These are phyloP conservation scores for Ensete glaucum DNA, from an alignment of 176 grass and related monocot genomes.

Conservation along the genomic window DNA sequence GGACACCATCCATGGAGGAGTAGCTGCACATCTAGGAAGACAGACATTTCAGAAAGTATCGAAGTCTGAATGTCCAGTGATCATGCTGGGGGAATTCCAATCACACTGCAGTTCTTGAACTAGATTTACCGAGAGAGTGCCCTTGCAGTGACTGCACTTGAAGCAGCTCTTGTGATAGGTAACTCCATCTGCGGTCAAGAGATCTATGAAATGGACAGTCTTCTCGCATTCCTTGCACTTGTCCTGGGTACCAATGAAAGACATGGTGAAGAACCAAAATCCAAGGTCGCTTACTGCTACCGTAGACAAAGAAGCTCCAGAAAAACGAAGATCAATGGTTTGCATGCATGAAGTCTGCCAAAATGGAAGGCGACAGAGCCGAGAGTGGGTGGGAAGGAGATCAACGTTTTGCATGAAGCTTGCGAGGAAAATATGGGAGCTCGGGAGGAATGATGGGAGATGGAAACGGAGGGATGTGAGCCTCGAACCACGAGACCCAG, in stretches of 20 bases:
- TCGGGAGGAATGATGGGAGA: conserved; percentile 51
- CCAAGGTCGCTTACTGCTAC: background rate
- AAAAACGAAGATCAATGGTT: background rate
- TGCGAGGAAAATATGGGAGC: conserved; percentile 18
- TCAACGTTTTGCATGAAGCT: background rate
- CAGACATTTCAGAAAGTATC: background rate
- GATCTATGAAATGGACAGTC: conserved; percentile 96
- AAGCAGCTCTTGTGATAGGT: conserved; percentile 18
- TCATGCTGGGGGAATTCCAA: background rate
- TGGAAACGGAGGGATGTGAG: conserved; percentile 1
- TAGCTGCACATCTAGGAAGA: conserved; percentile 76
- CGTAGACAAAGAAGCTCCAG: too few relatives aligned
- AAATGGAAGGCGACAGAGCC: background rate
- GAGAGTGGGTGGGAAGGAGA: background rate
- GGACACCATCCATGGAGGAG: conserved; percentile 92
- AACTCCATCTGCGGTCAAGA: conserved; percentile 50
- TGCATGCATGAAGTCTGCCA: background rate
- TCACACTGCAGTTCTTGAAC: background rate
- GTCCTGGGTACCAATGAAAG: conserved; percentile 92
- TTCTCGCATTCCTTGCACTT: conserved; percentile 90
- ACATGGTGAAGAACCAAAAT: conserved; percentile 42
- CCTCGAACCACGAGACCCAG: conserved; percentile 40
- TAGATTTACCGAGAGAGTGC: conserved; percentile 61
- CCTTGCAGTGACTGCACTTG: conserved; percentile 24
- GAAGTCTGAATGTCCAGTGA: background rate